Evolutionary conservation across 805 yeast species (phyloP), one percentile per base, ranked within the genome.

Genomic region (Yarrowia sp.): DNA sequence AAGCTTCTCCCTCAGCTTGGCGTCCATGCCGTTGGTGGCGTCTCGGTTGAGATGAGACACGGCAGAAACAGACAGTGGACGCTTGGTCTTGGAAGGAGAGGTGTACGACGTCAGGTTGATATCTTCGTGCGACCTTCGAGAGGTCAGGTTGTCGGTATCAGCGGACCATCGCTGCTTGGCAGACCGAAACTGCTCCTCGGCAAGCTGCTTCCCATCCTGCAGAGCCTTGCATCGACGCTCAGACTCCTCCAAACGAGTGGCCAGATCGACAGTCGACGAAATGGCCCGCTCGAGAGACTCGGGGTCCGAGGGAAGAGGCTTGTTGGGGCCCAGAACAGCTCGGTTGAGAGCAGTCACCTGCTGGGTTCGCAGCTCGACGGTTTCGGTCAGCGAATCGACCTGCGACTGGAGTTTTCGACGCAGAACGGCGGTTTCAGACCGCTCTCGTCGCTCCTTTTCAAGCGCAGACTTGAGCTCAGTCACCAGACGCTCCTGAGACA

Each of bases 201-300:
- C 68, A 9, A 74, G 68, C 9, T 69, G 70, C 48, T 70, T 67
- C 4, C 48, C 69, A 35, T 73, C 74, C 52, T 73, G 75, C 9
- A 73, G 71, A 41, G 69, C 71, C 63, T 73, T 73, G 35, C 75
- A 71, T 12, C 70, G 72, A 36, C 73, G 74, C 67, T 78, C 79
- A 26, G 76, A 70, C 46, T 76, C 76, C 49, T 74, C 76, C 15
- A 78, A 73, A 53, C 72, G 70, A 22, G 73, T 61, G 3, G 75
- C 74, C 41, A 75, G 66, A 43, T 72, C 77, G n/a, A 75, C 73
- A 22, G 69, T 42, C 45, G 86, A 89, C 71, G 85, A 85, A 8
- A 87, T 82, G 32, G 72, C 69, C n/a, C 53, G 16, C 36, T 65
- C 70, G 11, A 65, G 61, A 7, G 65, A 56, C 50, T 71, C 68